Percentiles rank a stretch among this genome's conserved stretches.
phyloP scores from a whole-genome alignment of 2,329 filamentous ascomycete species.

The Xylariales sp. region DNA sequence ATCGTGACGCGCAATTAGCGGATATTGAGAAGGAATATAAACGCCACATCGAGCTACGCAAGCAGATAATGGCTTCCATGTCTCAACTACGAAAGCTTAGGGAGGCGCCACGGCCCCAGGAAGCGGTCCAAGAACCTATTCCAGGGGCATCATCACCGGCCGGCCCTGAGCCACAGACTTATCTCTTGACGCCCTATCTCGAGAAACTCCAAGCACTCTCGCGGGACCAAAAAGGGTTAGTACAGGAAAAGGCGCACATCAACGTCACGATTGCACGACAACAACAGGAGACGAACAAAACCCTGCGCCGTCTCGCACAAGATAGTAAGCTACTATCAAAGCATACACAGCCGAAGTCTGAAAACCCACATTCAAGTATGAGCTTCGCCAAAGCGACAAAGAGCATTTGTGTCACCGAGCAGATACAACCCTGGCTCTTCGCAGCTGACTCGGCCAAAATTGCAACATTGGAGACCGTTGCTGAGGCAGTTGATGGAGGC shows the following conservation, averaged over 20 bases:
- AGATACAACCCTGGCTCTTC: slow-evolving; percentile 68
- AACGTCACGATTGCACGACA: slow-evolving; percentile 63
- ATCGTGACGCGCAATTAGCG: slow-evolving; percentile 56
- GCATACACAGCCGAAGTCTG: slow-evolving; percentile 52
- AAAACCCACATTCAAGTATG: slow-evolving; percentile 38
- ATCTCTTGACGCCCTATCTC: slow-evolving; percentile 68
- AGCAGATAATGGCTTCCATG: slow-evolving; percentile 58
- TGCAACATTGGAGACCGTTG: slow-evolving; percentile 66
- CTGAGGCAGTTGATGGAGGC: slow-evolving; percentile 69
- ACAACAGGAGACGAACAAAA: slow-evolving; percentile 61
- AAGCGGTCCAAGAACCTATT: slow-evolving; percentile 5
- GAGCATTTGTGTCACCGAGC: slow-evolving; percentile 52
- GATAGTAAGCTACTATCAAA: slow-evolving; percentile 71
- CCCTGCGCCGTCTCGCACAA: slow-evolving; percentile 66
- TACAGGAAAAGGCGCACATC: slow-evolving; percentile 69
- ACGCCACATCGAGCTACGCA: slow-evolving; percentile 63
- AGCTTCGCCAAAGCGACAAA: slow-evolving; percentile 60
- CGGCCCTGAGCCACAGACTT: slow-evolving; percentile 46
- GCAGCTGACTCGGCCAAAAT: slow-evolving; percentile 71
- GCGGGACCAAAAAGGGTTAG: slow-evolving; percentile 66
- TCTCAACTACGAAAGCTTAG: slow-evolving; percentile 42
- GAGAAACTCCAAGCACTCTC: slow-evolving; percentile 64
- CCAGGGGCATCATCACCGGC: slow-evolving; percentile 14
- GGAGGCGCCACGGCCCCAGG: slow-evolving; percentile 14
- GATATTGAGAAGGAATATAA: slow-evolving; percentile 66